phyloP scores from a whole-genome alignment of 805 yeast genomes.

The Nakazawaea ernobii region DNA sequence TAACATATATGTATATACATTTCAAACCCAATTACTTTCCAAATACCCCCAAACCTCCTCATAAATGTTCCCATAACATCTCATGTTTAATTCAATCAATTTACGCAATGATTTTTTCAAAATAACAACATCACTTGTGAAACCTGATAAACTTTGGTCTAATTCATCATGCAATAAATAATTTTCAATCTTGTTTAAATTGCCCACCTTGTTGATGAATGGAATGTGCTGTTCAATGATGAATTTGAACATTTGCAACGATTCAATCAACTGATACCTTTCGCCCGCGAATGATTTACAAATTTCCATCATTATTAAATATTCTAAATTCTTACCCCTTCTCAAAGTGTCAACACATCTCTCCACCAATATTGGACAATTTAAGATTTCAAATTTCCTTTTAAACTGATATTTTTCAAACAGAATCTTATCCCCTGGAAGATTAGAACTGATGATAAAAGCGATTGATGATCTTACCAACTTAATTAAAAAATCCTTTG shows the following conservation, averaged over 20 bases:
- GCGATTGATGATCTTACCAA: neutral
- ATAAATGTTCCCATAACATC: neutral
- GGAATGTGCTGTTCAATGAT: neutral
- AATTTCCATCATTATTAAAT: neutral
- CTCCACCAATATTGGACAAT: neutral
- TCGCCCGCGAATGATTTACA: neutral
- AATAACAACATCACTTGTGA: neutral
- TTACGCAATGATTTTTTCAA: neutral
- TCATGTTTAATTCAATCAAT: neutral
- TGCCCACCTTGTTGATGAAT: neutral
- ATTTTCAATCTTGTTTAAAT: neutral
- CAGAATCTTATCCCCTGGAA: neutral
- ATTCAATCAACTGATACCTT: conserved; percentile 1
- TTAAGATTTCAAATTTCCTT: conserved; percentile 1
- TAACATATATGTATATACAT: neutral
- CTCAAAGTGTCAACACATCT: neutral
- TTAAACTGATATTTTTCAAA: conserved; percentile 8
- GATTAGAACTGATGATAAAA: neutral
- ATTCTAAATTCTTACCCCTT: neutral
- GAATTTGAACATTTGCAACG: conserved; percentile 1
- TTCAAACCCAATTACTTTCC: neutral
- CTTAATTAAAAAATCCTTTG: neutral
- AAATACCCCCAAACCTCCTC: neutral
- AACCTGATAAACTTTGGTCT: neutral
- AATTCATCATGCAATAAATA: neutral